Evolutionary conservation across 2,329 filamentous ascomycete species (phyloP), one percentile per base, ranked within the genome.

Genomic region (Tolypocladium endophyticum): DNA sequence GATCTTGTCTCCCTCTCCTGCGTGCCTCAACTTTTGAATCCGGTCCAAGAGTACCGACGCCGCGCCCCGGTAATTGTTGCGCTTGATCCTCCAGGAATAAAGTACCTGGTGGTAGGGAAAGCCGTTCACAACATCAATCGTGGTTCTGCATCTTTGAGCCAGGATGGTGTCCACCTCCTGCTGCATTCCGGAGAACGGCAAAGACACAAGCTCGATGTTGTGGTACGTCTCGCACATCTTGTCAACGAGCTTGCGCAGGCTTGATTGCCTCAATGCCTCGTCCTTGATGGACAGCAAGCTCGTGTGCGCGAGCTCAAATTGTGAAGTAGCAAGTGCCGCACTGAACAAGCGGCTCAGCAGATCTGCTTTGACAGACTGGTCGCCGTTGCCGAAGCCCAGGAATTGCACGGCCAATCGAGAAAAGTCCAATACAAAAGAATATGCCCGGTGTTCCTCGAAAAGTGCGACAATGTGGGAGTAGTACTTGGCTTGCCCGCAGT

Each of bases 41-140:
- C 84, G 79, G 66, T 88, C 84, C 28, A 87, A 75, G 6, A 87
- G 76, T 35, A 86, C 77, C 2, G 83, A 80, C 3, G 86, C 85
- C 1, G 84, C 86, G 57, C 93, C 94, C 53, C 93, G 89, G 79
- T 92, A 96, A 75, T 97, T 90, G 68, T 86, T 85, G 65, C 87
- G 87, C 63, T 86, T 86, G 64, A 96, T 87, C 57, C 94, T 86
- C 85, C 93, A 97, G 3, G 92, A 87, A 72, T 97, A 96, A 55
- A 97, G 83, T 60, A 97, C 88, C 67, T 93, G 89, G 70, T 94
- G 90, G 70, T 92, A 96, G 4, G 90, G 89, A n/a, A 90, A 89
- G 12, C 83, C 84, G 45, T 75, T 77, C 60, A 77, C 79, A 43
- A 90, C 82, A 59, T 90, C 88, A 52, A 84, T 77, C 41, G 87